Evolutionary conservation across 2,329 filamentous ascomycete species (phyloP), one percentile per base, ranked within the genome.

Genomic region (Mycogone perniciosa): DNA sequence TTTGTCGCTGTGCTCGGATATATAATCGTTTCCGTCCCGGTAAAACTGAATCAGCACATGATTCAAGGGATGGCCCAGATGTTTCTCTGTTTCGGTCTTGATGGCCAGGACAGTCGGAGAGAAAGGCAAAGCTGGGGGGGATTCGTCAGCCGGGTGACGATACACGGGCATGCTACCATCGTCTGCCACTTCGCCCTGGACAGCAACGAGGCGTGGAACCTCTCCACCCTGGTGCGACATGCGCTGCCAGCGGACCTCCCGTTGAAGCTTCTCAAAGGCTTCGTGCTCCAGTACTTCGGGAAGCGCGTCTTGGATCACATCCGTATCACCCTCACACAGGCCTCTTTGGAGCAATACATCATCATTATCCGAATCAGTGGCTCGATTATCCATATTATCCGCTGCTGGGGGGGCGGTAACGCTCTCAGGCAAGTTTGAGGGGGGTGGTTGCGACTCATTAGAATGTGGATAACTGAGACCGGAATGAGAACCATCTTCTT

Each of bases 1-100:
- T 71, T 99, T 99, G 66, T 99, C 93, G 37, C 89, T 95, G 64
- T 99, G 93, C 64, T 99, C 93, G 1, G 89, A 93, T 55, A 99
- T 99, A 64, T 89, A 89, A 68, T 99, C 93, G 44, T 81, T 82
- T 3, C 92, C 89, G 58, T 80, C 79, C n/a, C 93, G 88, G 63
- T 99, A 99, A 52, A 90, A 80, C 63, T 99, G 93, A 42, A 99
- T 95, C 44, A 99, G 72, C 1, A 85, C 91, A 64, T 99, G 93
- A 62, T 99, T 99, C 39, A 99, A 70, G 1, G 80, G 72, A 61
- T 97, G 93, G 0, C 88, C 86, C 1, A 95, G 76, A 11, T 81
- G 73, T 50, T 78, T 75, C 65, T 96, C 89, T 0, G 89, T 85
- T 49, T 79, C 77, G 10, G 71, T 66, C 53, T 85, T 84, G 52